Conservation (phyloP, 2,329 filamentous ascomycete genomes). For the Mollisia scopiformis region DNA sequence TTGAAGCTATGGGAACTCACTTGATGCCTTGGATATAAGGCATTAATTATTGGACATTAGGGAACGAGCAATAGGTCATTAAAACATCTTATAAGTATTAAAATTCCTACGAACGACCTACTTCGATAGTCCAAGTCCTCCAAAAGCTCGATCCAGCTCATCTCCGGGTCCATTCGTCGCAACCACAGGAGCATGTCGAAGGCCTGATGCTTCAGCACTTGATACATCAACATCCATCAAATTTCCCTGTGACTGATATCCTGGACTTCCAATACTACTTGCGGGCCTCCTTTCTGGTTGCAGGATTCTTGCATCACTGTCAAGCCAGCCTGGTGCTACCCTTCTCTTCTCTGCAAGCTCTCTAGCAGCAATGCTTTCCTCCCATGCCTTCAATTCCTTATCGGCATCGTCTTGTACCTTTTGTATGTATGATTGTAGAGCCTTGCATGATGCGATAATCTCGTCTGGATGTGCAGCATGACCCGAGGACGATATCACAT, state of each 20-base stretch:
- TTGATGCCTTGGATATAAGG: constrained; percentile 15
- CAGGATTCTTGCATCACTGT: constrained; percentile 70
- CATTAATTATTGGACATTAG: background rate
- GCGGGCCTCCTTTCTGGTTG: constrained; percentile 60
- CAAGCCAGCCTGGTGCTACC: constrained; percentile 80
- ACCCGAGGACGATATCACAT: constrained; percentile 77
- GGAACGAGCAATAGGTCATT: background rate
- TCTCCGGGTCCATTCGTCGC: constrained; percentile 49
- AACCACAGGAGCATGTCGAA: constrained; percentile 40
- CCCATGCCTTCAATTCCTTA: constrained; percentile 68
- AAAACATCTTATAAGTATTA: background rate
- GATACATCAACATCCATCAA: constrained; percentile 38
- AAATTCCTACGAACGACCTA: background rate
- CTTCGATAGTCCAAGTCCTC: constrained; percentile 45
- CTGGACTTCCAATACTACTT: background rate
- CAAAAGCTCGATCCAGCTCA: constrained; percentile 56
- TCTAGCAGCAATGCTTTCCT: constrained; percentile 64
- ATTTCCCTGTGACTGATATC: constrained; percentile 21
- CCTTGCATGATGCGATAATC: constrained; percentile 80
- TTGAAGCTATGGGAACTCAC: background rate
- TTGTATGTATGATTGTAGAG: constrained; percentile 75
- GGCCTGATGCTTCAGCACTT: constrained; percentile 34
- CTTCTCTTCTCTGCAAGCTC: constrained; percentile 80
- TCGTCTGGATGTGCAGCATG: constrained; percentile 86
- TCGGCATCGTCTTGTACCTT: constrained; percentile 71